Base-by-base conservation (phyloP, 805 yeast genomes). In the Pichia occidentalis region DNA sequence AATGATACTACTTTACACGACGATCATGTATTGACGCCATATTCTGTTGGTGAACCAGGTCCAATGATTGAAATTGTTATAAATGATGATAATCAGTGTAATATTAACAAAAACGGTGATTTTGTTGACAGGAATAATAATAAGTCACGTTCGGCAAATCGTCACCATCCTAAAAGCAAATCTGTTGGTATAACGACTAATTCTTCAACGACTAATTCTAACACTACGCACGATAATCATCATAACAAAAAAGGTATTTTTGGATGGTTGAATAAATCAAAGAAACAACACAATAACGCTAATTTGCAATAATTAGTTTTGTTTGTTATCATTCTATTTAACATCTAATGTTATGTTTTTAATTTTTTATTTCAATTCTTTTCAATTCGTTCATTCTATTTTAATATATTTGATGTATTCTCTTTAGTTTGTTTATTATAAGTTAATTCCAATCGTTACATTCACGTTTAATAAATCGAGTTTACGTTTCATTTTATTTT, bases 1-100 rank as follows among this genome's bases (percentile, higher is more conserved):
- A 52, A 51, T 29, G 56, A 54, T 30, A 30, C 50, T 0, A 53
- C 57, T 1, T 32, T 54, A n/a, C 43, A 40, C 26, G 58, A 56
- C 36, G 56, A 56, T 35, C 39, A 43, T 17, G 54, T 59, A 5
- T 29, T 56, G 22, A 53, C 55, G 7, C 56, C 48, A 24, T 57
- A 53, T 12, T 32, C 32, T n/a, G 20, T 57, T 12, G 62, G 62
- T 28, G 61, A 58, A 34, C 63, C 63, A 4, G 63, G 63, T 11
- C 63, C 63, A n/a, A 58, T 58, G 54, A 39, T 57, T 32, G 50
- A 51, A 34, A 35, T 48, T 22, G 21, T 20, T 22, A 29, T 28
- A 17, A 32, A 35, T 28, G 39, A 41, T 37, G 23, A 31, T 8
- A 37, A 26, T 18, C 19, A n/a, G 12, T 19, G 27, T 22, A 25